A percentile compares a stretch with the other conserved stretches of the same genome.
phyloP scores from a whole-genome alignment of 164 flowering plant species.

The Cinnamomum chago region DNA sequence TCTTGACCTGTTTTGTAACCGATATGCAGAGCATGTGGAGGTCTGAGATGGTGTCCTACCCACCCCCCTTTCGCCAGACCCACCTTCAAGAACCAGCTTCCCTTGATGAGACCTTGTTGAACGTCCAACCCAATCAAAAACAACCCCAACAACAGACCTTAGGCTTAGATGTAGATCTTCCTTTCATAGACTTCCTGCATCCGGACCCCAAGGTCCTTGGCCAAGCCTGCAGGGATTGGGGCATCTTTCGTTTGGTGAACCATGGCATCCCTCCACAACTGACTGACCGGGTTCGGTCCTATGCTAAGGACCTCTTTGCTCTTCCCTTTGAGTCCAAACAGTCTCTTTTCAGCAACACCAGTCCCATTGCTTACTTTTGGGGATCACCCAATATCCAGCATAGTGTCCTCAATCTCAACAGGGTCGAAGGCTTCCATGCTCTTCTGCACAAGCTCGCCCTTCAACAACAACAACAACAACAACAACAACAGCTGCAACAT shows the following conservation, averaged over 20 bases:
- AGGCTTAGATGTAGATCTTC: conserved; percentile 12
- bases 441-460: conserved; percentile 26
- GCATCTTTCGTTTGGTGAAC: conserved; percentile 57
- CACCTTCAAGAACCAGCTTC: not conserved
- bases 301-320: conserved; percentile 31
- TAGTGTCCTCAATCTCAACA: conserved; percentile 24
- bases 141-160: not conserved
- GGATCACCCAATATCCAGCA: conserved; percentile 45
- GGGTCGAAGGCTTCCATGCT: conserved; percentile 52
- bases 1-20: not conserved
- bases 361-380: conserved; percentile 53
- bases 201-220: conserved; percentile 21
- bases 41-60: conserved; percentile 9
- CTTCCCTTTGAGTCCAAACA: conserved; percentile 54
- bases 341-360: conserved; percentile 8
- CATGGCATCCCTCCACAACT: conserved; percentile 57
- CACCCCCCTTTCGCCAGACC: conserved; percentile 14
- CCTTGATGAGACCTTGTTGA: not conserved
- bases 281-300: conserved; percentile 27
- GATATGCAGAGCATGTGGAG: conserved; percentile 1
- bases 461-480: not conserved
- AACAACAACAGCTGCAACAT: not conserved
- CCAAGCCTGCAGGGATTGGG: conserved; percentile 57
- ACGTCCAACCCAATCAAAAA: not conserved
- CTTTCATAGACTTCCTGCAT: conserved; percentile 42